A percentile compares a stretch with the other conserved stretches of the same genome.
Conservation (phyloP, 75 land plant genomes). For the Adiantum capillusveneris region DNA sequence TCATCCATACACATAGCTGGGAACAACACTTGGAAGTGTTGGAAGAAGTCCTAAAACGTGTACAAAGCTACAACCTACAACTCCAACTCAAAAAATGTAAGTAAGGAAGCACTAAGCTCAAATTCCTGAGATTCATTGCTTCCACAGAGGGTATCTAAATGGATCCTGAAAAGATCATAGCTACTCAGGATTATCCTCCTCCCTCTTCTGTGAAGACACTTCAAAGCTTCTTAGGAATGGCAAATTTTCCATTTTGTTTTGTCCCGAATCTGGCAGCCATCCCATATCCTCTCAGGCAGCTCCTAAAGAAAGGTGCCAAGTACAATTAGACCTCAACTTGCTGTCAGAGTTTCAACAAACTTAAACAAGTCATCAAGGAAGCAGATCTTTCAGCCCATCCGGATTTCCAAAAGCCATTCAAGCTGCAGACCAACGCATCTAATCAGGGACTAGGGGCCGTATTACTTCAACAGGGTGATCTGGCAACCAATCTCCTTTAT, state of each 20-base stretch:
- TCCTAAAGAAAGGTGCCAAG: background rate
- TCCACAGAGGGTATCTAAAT: no score
- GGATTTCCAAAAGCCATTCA: background rate
- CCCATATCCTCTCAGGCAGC: slow-evolving; percentile 9
- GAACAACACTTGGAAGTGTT: background rate
- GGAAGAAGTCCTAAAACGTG: background rate
- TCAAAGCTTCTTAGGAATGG: slow-evolving; percentile 13
- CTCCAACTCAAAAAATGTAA: background rate
- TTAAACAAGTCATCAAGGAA: background rate
- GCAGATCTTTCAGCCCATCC: background rate
- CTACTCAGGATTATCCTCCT: slow-evolving; percentile 4
- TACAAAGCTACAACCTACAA: background rate
- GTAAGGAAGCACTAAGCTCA: background rate
- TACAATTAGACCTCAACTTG: background rate
- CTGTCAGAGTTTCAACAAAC: background rate
- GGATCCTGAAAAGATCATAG: slow-evolving; percentile 6
- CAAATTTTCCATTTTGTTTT: slow-evolving; percentile 6
- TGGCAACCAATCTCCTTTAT: slow-evolving; percentile 23
- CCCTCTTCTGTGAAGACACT: slow-evolving; percentile 1
- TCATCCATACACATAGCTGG: no score
- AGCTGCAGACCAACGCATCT: background rate
- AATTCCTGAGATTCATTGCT: background rate
- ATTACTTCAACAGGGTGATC: background rate
- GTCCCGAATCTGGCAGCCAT: slow-evolving; percentile 8
- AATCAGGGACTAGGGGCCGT: background rate